Conservation (phyloP, 345 rosid genomes). For the Euphorbia pulcherrima region DNA sequence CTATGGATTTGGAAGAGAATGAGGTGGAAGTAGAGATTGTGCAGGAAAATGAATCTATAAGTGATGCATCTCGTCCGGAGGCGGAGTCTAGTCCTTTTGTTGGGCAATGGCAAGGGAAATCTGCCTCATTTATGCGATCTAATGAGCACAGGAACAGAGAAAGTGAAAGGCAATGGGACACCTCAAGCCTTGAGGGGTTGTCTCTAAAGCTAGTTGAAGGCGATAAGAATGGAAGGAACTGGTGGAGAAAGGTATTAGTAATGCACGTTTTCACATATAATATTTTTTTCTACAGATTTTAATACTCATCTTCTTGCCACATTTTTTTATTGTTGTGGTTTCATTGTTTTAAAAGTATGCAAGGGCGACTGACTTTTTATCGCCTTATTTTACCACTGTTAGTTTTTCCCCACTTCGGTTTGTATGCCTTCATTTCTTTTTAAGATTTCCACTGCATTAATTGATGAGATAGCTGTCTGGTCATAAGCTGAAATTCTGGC, state of each 20-base stretch:
- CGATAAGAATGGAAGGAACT: constrained; percentile 71
- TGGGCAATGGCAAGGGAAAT: constrained; percentile 90
- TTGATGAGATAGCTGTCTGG: background rate
- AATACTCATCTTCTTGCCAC: background rate
- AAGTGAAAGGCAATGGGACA: constrained; percentile 64
- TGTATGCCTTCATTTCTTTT: no score
- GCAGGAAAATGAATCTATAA: background rate
- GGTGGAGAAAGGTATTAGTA: constrained; percentile 86
- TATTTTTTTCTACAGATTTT: background rate
- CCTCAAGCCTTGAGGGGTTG: constrained; percentile 65
- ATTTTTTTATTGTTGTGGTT: constrained; percentile 1
- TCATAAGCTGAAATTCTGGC: background rate
- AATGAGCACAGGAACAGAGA: constrained; percentile 66
- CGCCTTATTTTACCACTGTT: no score
- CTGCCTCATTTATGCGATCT: constrained; percentile 68
- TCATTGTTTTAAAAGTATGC: background rate
- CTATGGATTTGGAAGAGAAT: constrained; percentile 30
- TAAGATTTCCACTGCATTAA: no score
- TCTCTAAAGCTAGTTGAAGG: constrained; percentile 71
- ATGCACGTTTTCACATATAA: background rate
- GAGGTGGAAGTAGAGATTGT: constrained; percentile 22
- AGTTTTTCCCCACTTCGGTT: no score
- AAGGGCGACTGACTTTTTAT: no score
- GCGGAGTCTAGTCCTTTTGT: constrained; percentile 64
- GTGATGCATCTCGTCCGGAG: constrained; percentile 38